Conservation (phyloP, 192 early-diverging fungal species). For the Lobosporangium transversale region DNA sequence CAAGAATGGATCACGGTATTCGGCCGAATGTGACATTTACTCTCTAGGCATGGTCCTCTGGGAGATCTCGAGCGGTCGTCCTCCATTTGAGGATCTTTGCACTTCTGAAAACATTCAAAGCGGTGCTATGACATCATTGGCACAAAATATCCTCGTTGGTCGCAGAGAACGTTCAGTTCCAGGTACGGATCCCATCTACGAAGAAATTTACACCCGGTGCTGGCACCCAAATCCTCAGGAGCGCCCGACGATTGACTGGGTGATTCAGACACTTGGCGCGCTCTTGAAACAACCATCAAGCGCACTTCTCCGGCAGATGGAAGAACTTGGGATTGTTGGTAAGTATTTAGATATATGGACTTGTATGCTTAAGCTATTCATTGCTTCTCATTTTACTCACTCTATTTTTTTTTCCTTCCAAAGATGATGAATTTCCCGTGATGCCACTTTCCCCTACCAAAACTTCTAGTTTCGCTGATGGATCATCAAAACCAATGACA, state of each 20-base stretch:
- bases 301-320: conserved; percentile 20
- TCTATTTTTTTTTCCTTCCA: neutral
- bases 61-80: conserved; percentile 47
- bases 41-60: conserved; percentile 41
- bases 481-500: conserved; percentile 16
- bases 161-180: conserved; percentile 33
- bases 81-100: conserved; percentile 34
- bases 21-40: conserved; percentile 40
- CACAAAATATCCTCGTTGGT: conserved; percentile 40
- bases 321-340: conserved; percentile 33
- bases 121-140: conserved; percentile 23
- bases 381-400: neutral
- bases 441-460: neutral
- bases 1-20: conserved; percentile 24
- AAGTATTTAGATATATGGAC: conserved; percentile 27
- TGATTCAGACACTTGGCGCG: conserved; percentile 34
- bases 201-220: conserved; percentile 35
- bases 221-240: conserved; percentile 43
- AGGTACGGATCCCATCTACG: conserved; percentile 27
- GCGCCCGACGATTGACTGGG: conserved; percentile 34
- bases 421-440: conserved; percentile 16
- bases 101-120: conserved; percentile 20
- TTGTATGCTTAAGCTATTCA: neutral
- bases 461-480: neutral
- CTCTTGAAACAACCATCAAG: conserved; percentile 31